Conservation (phyloP, 78 protist genomes). For the Dictyostelium firmibasis region DNA sequence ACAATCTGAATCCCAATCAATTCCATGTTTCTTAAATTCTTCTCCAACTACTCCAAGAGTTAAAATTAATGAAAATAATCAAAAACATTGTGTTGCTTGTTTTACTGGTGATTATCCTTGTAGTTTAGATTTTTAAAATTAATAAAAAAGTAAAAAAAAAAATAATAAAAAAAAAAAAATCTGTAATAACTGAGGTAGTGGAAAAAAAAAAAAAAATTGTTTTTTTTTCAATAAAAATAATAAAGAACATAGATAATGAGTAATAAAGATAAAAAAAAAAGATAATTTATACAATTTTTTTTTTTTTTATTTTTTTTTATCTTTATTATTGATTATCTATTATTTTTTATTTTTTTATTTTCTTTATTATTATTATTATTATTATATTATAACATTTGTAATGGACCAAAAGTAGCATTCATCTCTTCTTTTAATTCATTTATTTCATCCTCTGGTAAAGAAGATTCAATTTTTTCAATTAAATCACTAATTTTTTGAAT, state of each 20-base stretch:
- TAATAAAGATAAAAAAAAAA: not conserved
- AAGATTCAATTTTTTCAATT: slow-evolving; percentile 12
- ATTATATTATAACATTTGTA: not conserved
- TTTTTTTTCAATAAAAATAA: too few relatives aligned
- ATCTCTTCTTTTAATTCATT: slow-evolving; percentile 38
- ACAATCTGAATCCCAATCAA: not conserved
- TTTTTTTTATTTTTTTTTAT: not conserved
- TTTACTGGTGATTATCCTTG: slow-evolving; percentile 77
- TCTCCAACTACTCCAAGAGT: not conserved
- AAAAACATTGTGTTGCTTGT: slow-evolving; percentile 80
- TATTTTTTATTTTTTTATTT: not conserved
- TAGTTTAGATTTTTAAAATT: slow-evolving; percentile 40
- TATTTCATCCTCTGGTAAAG: slow-evolving; percentile 36
- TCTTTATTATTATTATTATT: too few relatives aligned
- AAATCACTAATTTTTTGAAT: slow-evolving; percentile 17
- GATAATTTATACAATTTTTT: not conserved
- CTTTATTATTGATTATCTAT: not conserved
- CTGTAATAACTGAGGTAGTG: too few relatives aligned
- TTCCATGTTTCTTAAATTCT: not conserved
- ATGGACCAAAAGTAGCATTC: slow-evolving; percentile 21
- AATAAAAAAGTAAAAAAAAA: not conserved
- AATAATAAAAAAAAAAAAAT: too few relatives aligned
- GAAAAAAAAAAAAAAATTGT: too few relatives aligned
- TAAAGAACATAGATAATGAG: too few relatives aligned
- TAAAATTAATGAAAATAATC: not conserved